Percentiles rank a stretch among this genome's conserved stretches.
Evolutionary conservation across 768 basidiomycete species (phyloP).

Genomic region (Psilocybe tampanensis): DNA sequence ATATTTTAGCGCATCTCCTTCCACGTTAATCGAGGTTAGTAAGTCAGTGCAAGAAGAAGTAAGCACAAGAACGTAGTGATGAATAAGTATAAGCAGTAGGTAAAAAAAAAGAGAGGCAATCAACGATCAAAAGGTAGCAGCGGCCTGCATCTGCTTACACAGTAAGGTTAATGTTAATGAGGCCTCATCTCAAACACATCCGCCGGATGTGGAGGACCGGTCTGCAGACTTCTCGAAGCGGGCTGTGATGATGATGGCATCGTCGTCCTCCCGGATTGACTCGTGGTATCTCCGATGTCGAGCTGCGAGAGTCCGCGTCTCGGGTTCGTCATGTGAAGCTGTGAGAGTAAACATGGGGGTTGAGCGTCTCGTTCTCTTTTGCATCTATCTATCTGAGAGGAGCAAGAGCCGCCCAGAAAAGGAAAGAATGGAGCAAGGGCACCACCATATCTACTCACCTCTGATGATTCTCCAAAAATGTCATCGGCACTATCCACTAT

Average conservation of each 20-base stretch:
- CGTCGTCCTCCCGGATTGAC: constrained; percentile 12
- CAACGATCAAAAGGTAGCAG: neutral
- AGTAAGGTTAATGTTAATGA: no score
- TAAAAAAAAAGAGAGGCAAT: neutral
- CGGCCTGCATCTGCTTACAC: no score
- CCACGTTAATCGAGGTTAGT: neutral
- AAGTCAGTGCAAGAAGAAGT: neutral
- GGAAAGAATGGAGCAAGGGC: neutral
- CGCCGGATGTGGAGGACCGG: constrained; percentile 16
- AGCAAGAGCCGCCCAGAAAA: neutral
- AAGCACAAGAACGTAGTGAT: neutral
- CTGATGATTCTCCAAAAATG: constrained; percentile 43
- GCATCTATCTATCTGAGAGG: neutral
- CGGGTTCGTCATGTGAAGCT: constrained; percentile 39
- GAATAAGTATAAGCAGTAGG: neutral
- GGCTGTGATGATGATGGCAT: constrained; percentile 11
- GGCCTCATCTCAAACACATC: constrained; percentile 37
- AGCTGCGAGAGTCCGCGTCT: constrained; percentile 28
- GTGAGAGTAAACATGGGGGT: constrained; percentile 4
- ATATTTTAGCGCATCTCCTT: neutral
- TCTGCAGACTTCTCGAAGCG: constrained; percentile 11
- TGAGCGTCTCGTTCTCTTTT: constrained; percentile 3
- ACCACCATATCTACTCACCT: constrained; percentile 16
- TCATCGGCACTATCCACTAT: constrained; percentile 43
- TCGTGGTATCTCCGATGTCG: constrained; percentile 14